Base-by-base conservation (phyloP, 306 rosid species). In the Acacia acuminata region DNA sequence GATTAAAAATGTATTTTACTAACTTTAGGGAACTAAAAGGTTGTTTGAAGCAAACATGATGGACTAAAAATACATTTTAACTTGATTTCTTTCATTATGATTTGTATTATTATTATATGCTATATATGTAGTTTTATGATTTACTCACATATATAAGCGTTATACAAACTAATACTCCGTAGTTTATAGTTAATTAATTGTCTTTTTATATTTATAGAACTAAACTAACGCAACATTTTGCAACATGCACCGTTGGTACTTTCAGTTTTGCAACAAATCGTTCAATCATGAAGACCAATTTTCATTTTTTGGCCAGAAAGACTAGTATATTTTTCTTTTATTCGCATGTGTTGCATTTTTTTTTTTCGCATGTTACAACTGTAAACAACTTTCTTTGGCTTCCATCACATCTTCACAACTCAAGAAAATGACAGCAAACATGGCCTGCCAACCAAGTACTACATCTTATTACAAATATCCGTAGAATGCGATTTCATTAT, bases 361-460 rank as follows among this genome's bases (percentile, higher is more conserved):
- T 56, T 2, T 1, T 7, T 16, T 20, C 0, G 30, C 50, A 40
- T 69, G 17, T 20, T 68, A 3, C 16, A 68, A 20, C 73, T 11
- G n/a, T 3, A 12, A 5, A 40, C 38, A 25, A 22, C 75, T 24
- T 10, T 25, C 42, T 0, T 27, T 4, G 30, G 30, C 19, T 16
- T 73, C 77, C 17, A 73, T 50, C 64, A 48, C 64, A 73, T 48
- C 44, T 32, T 48, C 77, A 73, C 43, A 17, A 17, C 77, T 17
- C 63, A 50, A 48, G 63, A 44, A 50, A 73, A 73, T 73, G 77
- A 73, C 64, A 1, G 42, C 45, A 17, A 27, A 70, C 50, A 8
- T 25, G 77, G 13, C 43, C 61, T 73, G 10, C 55, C 38, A 2
- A 25, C 60, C 42, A 25, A 24, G 60, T 15, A n/a, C 43, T 27